Conservation (phyloP, 2,329 filamentous ascomycete species). For the Claviceps sp. region DNA sequence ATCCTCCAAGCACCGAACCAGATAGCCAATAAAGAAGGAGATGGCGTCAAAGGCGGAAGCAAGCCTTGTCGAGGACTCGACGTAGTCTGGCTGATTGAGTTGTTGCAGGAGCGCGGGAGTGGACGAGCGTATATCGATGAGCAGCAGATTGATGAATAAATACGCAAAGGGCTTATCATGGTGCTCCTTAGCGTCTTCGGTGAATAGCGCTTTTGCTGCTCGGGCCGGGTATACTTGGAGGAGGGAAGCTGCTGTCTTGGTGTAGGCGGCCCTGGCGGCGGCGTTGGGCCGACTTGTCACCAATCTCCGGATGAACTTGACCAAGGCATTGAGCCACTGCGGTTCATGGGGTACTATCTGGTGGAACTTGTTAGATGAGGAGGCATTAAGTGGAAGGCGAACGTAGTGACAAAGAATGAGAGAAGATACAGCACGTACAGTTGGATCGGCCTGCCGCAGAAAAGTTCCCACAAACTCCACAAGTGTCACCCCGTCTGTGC, state of each 20-base stretch:
- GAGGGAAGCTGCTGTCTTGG: constrained; percentile 42
- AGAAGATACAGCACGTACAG: constrained; percentile 23
- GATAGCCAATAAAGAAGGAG: constrained; percentile 44
- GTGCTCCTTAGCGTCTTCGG: constrained; percentile 21
- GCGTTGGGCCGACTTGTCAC: constrained; percentile 41
- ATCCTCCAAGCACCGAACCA: constrained; percentile 41
- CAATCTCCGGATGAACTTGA: constrained; percentile 36
- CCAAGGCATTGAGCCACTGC: constrained; percentile 37
- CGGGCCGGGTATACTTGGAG: constrained; percentile 39
- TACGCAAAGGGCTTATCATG: constrained; percentile 43
- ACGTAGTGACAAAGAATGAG: no score
- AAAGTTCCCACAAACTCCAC: constrained; percentile 42
- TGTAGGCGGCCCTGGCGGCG: constrained; percentile 43
- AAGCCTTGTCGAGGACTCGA: constrained; percentile 36
- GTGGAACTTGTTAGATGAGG: background rate
- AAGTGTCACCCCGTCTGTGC: constrained; percentile 46
- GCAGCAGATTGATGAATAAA: constrained; percentile 48
- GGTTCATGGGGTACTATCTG: constrained; percentile 36
- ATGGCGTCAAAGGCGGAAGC: constrained; percentile 49
- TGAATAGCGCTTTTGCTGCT: constrained; percentile 38
- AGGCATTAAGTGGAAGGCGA: background rate
- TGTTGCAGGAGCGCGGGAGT: constrained; percentile 45
- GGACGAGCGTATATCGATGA: constrained; percentile 52
- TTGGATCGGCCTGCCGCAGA: constrained; percentile 33
- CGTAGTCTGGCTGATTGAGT: constrained; percentile 42